Evolutionary conservation across 805 yeast species (phyloP), one percentile per base, ranked within the genome.

Genomic region (Sugiyamaella boreocaroliniensis): DNA sequence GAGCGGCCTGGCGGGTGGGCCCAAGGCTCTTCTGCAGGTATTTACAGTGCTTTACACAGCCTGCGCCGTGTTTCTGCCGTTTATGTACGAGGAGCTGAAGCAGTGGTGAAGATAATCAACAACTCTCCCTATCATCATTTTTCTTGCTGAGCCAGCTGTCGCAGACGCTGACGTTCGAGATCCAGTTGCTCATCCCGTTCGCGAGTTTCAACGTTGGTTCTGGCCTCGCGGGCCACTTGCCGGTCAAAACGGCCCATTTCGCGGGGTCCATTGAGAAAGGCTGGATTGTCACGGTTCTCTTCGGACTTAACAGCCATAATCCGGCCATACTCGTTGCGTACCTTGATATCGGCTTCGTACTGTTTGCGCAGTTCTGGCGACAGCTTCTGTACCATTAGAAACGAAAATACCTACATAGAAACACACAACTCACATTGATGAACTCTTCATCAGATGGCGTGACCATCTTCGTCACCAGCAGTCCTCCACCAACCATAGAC

Each of bases 381-480:
- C 22, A 57, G 47, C 22, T 40, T 52, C 53, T 52, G 18, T 14
- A 41, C 42, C 5, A 32, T 53, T 29, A 18, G 18, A 4, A 32
- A 48, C 12, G 26, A 18, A 34, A 6, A 12, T 26, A 45, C 6
- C 11, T 11, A 40, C 20, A 40, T 40, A 20, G 20, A 5, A 11
- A 15, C 15, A 6, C 26, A 19, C 15, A 15, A 50, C 61, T 50
- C 43, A 58, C 69, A 0, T 82, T 80, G 42, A 89, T 76, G 29
- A 90, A 68, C 63, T 90, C 79, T 61, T 89, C 96, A 58, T 87
- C 95, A 1, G 90, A 79, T 2, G 98, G 98, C 0, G 89, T 83
- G 0, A 90, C 81, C 67, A 80, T 86, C 57, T 82, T 85, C 71
- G 71, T 84, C 15, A 85, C 71, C 5, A 86, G 58, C 0, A 82